Evolutionary conservation across 345 rosid genomes (phyloP), one percentile per base, ranked within the genome.

Genomic region (Microthlaspi erraticum): DNA sequence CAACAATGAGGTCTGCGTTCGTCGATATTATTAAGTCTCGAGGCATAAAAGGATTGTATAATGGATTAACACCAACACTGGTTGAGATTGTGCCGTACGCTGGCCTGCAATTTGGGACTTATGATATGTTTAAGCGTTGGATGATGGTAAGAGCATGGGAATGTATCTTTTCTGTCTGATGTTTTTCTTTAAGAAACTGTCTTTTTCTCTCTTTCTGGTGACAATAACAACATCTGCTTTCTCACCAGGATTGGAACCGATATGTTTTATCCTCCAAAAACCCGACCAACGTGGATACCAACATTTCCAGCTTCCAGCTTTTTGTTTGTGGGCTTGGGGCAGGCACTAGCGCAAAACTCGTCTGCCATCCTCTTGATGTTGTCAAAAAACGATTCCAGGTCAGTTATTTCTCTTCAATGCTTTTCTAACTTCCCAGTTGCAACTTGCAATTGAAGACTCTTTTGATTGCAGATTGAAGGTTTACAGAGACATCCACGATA

Each of bases 361-460:
- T 85, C 61, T 91, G 99, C 52, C 99, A 94, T 84, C 99, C 99
- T 46, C 96, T 94, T 55, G 99, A 94, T 49, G 97, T 94, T 38
- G 97, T 94, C 41, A 94, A 94, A 83, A 94, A 94, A 77, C 79
- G 98, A 63, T 94, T 94, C 81, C 99, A 94, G 99, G 99, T 88
- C 77, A 45, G 73, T 66, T 7, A 56, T 19, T 39, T 10, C 33
- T 58, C 29, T 26, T 26, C 29, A 48, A 42, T 14, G 20, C 10
- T 31, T 51, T 48, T 13, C 4, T 37, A 44, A 32, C 29, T 41
- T 65, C 41, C 60, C 74, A 72, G 43, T 60, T 5, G 26, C 62
- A 19, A n/a, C n/a, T n/a, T n/a, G n/a, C n/a, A n/a, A n/a, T n/a
- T n/a, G n/a, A n/a, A 29, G 16, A 43, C 8, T 37, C 9, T 51